These are phyloP conservation scores for Neolentinus lepideus DNA, from an alignment of 1,284 basidiomycete species.

Conservation along the genomic window DNA sequence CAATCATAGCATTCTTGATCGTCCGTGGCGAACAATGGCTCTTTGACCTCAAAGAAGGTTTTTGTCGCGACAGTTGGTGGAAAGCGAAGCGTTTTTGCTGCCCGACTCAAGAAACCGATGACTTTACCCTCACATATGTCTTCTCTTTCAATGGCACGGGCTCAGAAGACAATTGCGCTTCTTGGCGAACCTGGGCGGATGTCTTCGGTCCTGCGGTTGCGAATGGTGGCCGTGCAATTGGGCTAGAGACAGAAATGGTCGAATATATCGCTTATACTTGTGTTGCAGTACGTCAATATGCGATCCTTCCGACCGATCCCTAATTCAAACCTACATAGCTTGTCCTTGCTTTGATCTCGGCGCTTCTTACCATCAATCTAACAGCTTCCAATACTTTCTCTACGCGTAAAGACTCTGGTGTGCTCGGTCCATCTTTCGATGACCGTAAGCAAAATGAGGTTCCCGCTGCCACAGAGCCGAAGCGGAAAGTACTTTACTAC, in stretches of 20 bases:
- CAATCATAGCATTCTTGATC: constrained; percentile 82
- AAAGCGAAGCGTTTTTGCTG: constrained; percentile 84
- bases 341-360: constrained; percentile 63
- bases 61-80: constrained; percentile 68
- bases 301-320: not conserved
- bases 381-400: constrained; percentile 84
- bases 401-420: constrained; percentile 82
- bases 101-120: constrained; percentile 23
- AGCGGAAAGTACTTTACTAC: constrained; percentile 78
- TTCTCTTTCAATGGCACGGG: constrained; percentile 15
- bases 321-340: constrained; percentile 36
- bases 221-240: constrained; percentile 16
- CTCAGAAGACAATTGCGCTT: constrained; percentile 47
- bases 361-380: constrained; percentile 78
- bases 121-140: not conserved
- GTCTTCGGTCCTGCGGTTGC: constrained; percentile 26
- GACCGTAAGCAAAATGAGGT: constrained; percentile 16
- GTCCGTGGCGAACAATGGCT: constrained; percentile 84
- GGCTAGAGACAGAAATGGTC: constrained; percentile 33
- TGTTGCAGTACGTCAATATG: constrained; percentile 61
- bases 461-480: constrained; percentile 22
- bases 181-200: constrained; percentile 75
- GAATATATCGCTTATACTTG: constrained; percentile 71
- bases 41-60: constrained; percentile 94
- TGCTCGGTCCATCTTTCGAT: constrained; percentile 48